Percentiles rank a stretch among this genome's conserved stretches.
Conservation (phyloP, 177 flowering plant species). For the Vitis hybrid region DNA sequence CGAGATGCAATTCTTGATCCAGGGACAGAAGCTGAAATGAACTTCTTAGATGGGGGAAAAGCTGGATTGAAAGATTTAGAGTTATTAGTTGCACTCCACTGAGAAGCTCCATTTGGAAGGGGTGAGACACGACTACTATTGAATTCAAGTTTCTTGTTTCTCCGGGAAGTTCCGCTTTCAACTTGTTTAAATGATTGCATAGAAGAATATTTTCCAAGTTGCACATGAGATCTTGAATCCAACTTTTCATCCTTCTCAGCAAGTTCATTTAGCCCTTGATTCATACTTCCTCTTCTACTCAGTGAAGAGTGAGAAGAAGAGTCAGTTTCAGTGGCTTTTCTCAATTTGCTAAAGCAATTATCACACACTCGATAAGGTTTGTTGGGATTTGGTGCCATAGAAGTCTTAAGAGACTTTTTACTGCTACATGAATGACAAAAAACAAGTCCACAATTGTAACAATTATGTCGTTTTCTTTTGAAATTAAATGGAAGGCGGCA, state of each 20-base stretch:
- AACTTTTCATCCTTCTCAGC: constrained; percentile 55
- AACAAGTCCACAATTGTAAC: no score
- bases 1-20: constrained; percentile 84
- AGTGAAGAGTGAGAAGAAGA: constrained; percentile 15
- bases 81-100: constrained; percentile 52
- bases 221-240: constrained; percentile 50
- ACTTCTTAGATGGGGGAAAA: constrained; percentile 77
- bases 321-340: no score
- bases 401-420: no score
- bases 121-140: constrained; percentile 76
- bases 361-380: no score
- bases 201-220: constrained; percentile 54
- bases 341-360: no score
- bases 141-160: constrained; percentile 65
- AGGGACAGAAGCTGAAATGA: constrained; percentile 83
- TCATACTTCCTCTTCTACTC: constrained; percentile 31
- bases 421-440: no score
- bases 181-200: constrained; percentile 62
- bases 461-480: no score
- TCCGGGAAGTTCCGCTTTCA: constrained; percentile 54
- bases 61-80: constrained; percentile 64
- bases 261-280: constrained; percentile 30
- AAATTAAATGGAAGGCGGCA: no score
- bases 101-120: constrained; percentile 61
- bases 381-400: no score